Evolutionary conservation across 2,329 filamentous ascomycete species (phyloP).

Genomic region (Ophiostoma pallidulum): DNA sequence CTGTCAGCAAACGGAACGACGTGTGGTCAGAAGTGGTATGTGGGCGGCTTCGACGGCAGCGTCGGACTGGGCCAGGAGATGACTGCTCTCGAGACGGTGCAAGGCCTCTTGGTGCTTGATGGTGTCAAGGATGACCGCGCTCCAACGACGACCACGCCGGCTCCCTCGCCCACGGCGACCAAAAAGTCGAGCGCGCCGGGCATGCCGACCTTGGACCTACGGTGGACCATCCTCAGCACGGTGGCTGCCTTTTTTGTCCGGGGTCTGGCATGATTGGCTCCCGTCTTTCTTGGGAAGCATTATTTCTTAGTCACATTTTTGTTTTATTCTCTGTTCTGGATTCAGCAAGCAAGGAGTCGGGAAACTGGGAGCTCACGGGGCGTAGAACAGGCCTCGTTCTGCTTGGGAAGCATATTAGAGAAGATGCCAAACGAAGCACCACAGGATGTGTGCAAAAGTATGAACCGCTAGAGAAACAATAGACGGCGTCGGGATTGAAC

Average conservation of each 20-base stretch:
- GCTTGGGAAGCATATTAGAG: no score
- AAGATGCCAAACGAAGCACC: no score
- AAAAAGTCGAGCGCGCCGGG: conserved; percentile 14
- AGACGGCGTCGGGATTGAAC: no score
- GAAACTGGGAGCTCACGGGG: conserved; percentile 1
- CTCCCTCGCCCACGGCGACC: not conserved
- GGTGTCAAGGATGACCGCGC: not conserved
- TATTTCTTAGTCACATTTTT: not conserved
- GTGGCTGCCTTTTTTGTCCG: conserved; percentile 8
- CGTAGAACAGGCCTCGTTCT: no score
- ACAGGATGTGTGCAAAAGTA: no score
- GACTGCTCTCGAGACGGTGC: conserved; percentile 53
- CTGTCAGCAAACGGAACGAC: conserved; percentile 31
- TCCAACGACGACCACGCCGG: not conserved
- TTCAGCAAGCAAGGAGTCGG: conserved; percentile 4
- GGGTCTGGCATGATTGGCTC: conserved; percentile 11
- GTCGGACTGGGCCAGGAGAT: conserved; percentile 54
- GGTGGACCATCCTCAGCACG: conserved; percentile 6
- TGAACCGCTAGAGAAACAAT: no score
- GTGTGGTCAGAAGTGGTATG: conserved; percentile 57
- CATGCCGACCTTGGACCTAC: conserved; percentile 8
- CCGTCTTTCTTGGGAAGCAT: not conserved
- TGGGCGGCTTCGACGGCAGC: conserved; percentile 44
- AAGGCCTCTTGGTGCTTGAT: conserved; percentile 40
- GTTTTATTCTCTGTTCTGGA: not conserved